Conservation (phyloP, 305 asterid genomes). For the Withania somnifera region DNA sequence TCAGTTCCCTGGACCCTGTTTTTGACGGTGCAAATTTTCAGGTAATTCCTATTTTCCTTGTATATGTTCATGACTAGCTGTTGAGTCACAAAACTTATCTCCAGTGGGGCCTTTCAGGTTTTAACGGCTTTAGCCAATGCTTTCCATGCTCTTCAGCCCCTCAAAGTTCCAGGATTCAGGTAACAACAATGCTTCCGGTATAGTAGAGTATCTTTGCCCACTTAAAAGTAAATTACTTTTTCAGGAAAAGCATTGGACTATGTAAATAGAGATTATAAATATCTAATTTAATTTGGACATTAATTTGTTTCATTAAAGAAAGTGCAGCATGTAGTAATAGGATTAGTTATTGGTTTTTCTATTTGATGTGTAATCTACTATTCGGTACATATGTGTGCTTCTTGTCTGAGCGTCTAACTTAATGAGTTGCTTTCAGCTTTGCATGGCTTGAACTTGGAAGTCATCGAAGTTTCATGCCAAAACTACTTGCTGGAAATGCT, state of each 20-base stretch:
- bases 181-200: constrained; percentile 8
- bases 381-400: neutral
- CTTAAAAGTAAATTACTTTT: neutral
- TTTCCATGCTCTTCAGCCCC: constrained; percentile 95
- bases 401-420: constrained; percentile 19
- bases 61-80: neutral
- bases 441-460: constrained; percentile 98
- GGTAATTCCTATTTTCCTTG: constrained; percentile 24
- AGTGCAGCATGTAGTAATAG: neutral
- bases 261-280: neutral
- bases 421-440: constrained; percentile 52
- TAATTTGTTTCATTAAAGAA: neutral
- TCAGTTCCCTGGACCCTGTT: constrained; percentile 81
- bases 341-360: neutral
- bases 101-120: constrained; percentile 34
- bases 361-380: neutral
- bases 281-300: neutral
- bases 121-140: constrained; percentile 83
- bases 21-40: constrained; percentile 93
- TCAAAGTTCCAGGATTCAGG: constrained; percentile 96
- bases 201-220: neutral
- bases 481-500: constrained; percentile 72
- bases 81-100: neutral
- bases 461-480: constrained; percentile 97
- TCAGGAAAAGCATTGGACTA: neutral